Evolutionary conservation across 805 yeast genomes (phyloP).

Genomic region (Saturnispora sanitii): DNA sequence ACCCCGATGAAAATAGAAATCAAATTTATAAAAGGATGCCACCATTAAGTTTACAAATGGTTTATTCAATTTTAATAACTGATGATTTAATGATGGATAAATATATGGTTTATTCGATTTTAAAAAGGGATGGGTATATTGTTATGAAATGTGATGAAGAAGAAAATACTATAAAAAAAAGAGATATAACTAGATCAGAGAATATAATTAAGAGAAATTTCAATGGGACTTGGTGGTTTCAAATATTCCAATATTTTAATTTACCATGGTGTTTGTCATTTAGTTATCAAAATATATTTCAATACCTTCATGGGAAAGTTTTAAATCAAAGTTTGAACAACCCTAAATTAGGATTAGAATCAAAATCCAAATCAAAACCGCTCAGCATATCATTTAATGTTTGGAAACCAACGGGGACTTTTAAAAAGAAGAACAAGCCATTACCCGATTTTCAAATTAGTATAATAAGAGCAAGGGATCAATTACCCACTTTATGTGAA

Average conservation of each 20-base stretch:
- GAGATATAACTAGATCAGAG: neutral
- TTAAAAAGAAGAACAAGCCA: conserved; percentile 61
- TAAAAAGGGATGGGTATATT: conserved; percentile 72
- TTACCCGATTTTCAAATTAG: conserved; percentile 67
- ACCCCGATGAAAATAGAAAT: conserved; percentile 16
- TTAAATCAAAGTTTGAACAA: conserved; percentile 7
- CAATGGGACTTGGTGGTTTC: conserved; percentile 10
- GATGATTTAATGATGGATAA: conserved; percentile 33
- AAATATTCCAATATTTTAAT: conserved; percentile 1
- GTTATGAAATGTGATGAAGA: conserved; percentile 30
- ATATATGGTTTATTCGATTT: conserved; percentile 59
- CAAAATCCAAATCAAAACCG: conserved; percentile 18
- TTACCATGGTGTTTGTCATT: conserved; percentile 12
- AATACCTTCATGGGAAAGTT: conserved; percentile 13
- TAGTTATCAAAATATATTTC: conserved; percentile 14
- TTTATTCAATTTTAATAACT: conserved; percentile 44
- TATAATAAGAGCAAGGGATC: conserved; percentile 39
- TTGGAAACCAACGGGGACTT: conserved; percentile 75
- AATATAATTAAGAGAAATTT: conserved; percentile 5
- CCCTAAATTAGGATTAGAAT: conserved; percentile 8
- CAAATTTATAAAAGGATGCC: conserved; percentile 23
- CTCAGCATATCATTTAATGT: conserved; percentile 45
- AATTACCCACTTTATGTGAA: conserved; percentile 39
- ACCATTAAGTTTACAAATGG: conserved; percentile 51
- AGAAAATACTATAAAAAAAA: conserved; percentile 1